Conservation (phyloP, 805 yeast species). For the Ogataea pini region DNA sequence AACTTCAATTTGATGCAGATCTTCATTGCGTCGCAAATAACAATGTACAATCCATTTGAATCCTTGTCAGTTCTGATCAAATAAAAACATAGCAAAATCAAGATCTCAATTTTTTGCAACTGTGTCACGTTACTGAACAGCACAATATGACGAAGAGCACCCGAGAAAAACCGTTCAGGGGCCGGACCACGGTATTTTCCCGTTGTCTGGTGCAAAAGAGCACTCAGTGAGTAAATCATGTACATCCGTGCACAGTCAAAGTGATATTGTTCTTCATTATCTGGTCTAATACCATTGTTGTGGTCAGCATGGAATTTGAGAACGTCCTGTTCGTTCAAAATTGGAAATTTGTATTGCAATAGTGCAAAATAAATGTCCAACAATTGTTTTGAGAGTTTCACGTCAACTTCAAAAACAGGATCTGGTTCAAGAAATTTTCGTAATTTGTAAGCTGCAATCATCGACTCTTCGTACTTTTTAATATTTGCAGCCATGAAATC, state of each 20-base stretch:
- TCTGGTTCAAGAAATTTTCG: constrained; percentile 47
- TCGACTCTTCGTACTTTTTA: constrained; percentile 19
- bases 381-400: constrained; percentile 48
- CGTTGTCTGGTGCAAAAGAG: constrained; percentile 54
- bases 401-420: constrained; percentile 55
- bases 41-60: constrained; percentile 52
- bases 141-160: constrained; percentile 58
- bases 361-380: constrained; percentile 57
- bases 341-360: constrained; percentile 57
- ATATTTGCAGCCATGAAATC: constrained; percentile 22
- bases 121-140: constrained; percentile 42
- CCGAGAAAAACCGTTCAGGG: constrained; percentile 57
- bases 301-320: constrained; percentile 51
- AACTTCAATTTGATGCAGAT: constrained; percentile 41
- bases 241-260: constrained; percentile 58
- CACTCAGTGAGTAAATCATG: constrained; percentile 52
- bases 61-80: constrained; percentile 63
- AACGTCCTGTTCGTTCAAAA: constrained; percentile 53
- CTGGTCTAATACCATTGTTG: constrained; percentile 31
- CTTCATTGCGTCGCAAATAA: constrained; percentile 53
- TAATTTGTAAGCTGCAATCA: constrained; percentile 47
- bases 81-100: constrained; percentile 53
- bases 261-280: constrained; percentile 44
- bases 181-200: constrained; percentile 57
- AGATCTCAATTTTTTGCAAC: constrained; percentile 51